phyloP scores from a whole-genome alignment of 768 basidiomycete species.

The Hericium coralloides region DNA sequence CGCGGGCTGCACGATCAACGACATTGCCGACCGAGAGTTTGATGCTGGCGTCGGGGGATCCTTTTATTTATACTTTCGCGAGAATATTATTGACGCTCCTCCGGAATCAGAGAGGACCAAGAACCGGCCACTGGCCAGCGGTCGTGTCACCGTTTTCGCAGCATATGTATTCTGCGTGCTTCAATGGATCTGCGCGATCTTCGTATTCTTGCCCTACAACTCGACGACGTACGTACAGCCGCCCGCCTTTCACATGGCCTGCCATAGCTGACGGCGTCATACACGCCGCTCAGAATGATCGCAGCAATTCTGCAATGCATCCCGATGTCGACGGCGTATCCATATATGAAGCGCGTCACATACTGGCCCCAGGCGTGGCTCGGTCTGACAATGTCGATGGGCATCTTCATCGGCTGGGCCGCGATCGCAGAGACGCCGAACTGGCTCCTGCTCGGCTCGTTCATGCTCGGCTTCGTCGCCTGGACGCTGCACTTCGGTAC shows the following conservation, averaged over 20 bases:
- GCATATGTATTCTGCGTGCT: background rate
- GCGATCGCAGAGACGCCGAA: background rate
- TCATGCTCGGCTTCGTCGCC: background rate
- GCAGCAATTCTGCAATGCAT: background rate
- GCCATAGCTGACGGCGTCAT: background rate
- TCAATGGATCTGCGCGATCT: background rate
- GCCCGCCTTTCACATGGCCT: background rate
- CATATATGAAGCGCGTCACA: slow-evolving; percentile 1
- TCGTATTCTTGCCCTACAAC: background rate
- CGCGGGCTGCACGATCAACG: background rate
- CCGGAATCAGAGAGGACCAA: background rate
- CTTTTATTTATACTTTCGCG: background rate
- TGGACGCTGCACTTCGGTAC: background rate
- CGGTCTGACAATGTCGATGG: background rate
- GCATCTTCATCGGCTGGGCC: background rate
- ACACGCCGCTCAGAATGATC: background rate
- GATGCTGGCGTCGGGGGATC: background rate
- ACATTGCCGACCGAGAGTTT: slow-evolving; percentile 1
- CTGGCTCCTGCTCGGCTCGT: background rate
- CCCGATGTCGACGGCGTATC: background rate
- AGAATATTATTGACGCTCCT: background rate
- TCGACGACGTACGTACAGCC: background rate
- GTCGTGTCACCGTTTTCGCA: background rate
- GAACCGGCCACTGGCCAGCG: background rate
- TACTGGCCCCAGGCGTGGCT: slow-evolving; percentile 6